A percentile compares a stretch with the other conserved stretches of the same genome.
Conservation (phyloP, 768 basidiomycete species). For the Boletus barrowsii region DNA sequence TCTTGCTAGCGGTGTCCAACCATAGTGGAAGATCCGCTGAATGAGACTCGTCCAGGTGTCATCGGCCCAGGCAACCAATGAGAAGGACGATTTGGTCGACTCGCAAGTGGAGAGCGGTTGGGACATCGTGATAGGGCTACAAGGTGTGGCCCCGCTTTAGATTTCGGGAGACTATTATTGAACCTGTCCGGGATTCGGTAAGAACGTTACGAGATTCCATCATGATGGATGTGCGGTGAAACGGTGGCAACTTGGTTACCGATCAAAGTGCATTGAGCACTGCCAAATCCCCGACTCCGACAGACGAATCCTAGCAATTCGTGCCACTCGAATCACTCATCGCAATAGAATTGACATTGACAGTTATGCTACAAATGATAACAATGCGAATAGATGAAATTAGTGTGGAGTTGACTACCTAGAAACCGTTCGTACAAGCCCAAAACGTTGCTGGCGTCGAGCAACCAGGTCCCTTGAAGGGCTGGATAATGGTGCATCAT, state of each 20-base stretch:
- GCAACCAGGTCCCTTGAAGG: constrained; percentile 45
- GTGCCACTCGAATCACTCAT: too few species aligned
- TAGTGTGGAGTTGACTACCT: constrained; percentile 6
- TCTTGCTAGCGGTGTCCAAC: background rate
- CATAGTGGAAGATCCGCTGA: constrained; percentile 29
- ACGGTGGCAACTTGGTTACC: too few species aligned
- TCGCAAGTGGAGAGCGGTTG: background rate
- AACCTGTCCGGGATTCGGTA: too few species aligned
- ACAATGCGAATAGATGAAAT: constrained; percentile 21
- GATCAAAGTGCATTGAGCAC: too few species aligned
- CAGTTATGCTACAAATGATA: constrained; percentile 25
- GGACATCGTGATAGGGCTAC: background rate
- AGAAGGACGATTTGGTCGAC: background rate
- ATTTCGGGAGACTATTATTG: too few species aligned
- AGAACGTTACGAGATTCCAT: too few species aligned
- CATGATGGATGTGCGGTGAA: too few species aligned
- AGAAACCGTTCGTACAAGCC: constrained; percentile 2
- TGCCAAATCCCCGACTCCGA: too few species aligned
- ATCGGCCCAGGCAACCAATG: background rate
- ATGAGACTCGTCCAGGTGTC: constrained; percentile 36
- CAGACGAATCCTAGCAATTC: background rate
- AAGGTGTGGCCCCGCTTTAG: too few species aligned
- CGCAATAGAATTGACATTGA: background rate
- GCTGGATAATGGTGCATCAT: constrained; percentile 47
- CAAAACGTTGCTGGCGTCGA: constrained; percentile 38